Conservation (phyloP, 192 early-diverging fungal genomes). For the Umbelopsis ramanniana region DNA sequence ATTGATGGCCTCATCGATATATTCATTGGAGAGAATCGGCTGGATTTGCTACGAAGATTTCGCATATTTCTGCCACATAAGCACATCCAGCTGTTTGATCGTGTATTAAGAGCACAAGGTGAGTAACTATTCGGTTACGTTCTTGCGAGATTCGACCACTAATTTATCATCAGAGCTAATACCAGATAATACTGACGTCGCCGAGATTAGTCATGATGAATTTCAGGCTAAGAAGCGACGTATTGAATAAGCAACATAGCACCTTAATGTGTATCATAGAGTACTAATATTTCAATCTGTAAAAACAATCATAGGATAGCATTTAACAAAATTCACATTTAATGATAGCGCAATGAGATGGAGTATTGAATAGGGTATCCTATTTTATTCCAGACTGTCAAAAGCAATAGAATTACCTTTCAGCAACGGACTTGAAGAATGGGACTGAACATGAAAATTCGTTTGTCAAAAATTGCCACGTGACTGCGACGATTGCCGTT, state of each 20-base stretch:
- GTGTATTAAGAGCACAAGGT: constrained; percentile 13
- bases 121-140: not conserved
- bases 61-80: constrained; percentile 16
- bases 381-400: too few species aligned
- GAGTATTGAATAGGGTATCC: too few species aligned
- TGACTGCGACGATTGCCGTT: constrained; percentile 13
- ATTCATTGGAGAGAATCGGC: constrained; percentile 16
- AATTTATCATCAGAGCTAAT: not conserved
- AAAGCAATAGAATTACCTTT: not conserved
- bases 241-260: not conserved
- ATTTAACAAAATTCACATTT: too few species aligned
- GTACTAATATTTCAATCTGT: not conserved
- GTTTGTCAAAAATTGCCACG: not conserved
- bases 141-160: too few species aligned
- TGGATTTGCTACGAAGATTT: constrained; percentile 10
- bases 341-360: too few species aligned
- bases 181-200: not conserved
- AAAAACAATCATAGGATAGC: too few species aligned
- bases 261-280: not conserved
- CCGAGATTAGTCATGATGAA: not conserved
- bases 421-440: not conserved
- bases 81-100: constrained; percentile 17
- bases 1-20: constrained; percentile 18
- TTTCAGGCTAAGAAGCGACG: not conserved
- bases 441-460: not conserved